Evolutionary conservation across 75 land plant genomes (phyloP), one percentile per base, ranked within the genome.

Genomic region (Sequoia sempervirens): DNA sequence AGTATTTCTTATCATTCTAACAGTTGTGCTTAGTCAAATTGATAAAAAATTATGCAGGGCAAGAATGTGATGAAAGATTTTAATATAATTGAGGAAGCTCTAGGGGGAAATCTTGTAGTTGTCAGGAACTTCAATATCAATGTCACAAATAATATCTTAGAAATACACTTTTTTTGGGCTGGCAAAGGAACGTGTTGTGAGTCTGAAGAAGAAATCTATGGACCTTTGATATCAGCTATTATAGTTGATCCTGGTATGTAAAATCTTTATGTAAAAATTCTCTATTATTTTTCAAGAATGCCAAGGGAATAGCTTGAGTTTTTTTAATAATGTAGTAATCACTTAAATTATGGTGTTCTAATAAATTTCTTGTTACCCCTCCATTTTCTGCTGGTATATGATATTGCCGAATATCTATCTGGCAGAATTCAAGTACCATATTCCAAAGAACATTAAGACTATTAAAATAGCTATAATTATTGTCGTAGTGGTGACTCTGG

Each of bases 191-290:
- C 92, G 12, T 89, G 90, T 13, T 86, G 91, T 20, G 83, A 88
- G 40, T 92, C 94, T 40, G 13, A 4, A 0, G 88, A 58, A 18
- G 64, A 87, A 84, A 40, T 64, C 28, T 89, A 91, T 87, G 94
- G 94, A 43, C 92, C 94, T 80, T 89, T 93, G 1, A 83, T 93
- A 66, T 93, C 94, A 68, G 94, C 94, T n/a, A 91, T 93, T 50
- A 85, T 85, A 7, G 92, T 91, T 12, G 81, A 78, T 82, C 83
- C 92, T 32, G 84, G 92, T 91, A 86, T 78, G 92, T 82, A 50
- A 88, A 84, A 3, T 82, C 70, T 64, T 72, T 72, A 34, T 72
- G 64, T 23, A 58, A 58, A 1, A 13, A 18, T 58, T 4, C 23
- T 58, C 18, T 58, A 58, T 3, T 18, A 5, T 15, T 58, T 17